phyloP scores from a whole-genome alignment of 768 basidiomycete species.

The Rubroboletus pulcherrimus region DNA sequence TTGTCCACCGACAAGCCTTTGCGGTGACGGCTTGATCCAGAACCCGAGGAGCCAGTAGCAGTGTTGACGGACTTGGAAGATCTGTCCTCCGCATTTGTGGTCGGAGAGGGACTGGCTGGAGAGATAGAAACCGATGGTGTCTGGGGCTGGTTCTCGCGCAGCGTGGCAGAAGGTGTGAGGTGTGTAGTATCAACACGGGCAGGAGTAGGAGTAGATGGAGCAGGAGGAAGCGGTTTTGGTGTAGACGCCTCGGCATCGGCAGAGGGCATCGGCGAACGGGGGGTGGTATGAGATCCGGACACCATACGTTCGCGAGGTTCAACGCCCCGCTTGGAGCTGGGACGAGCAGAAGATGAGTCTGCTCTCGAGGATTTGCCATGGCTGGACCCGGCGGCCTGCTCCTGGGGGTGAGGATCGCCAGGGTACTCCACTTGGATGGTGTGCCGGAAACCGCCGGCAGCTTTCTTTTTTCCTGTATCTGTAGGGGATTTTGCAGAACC shows the following conservation, averaged over 20 bases:
- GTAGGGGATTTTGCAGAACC: slow-evolving; percentile 33
- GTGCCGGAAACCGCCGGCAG: slow-evolving; percentile 59
- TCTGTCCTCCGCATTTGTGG: slow-evolving; percentile 26
- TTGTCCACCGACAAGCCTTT: slow-evolving; percentile 77
- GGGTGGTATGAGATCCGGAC: slow-evolving; percentile 11
- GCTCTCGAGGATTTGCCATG: slow-evolving; percentile 23
- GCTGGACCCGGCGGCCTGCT: slow-evolving; percentile 13
- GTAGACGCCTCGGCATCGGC: slow-evolving; percentile 8
- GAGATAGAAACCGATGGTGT: slow-evolving; percentile 35
- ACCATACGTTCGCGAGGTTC: slow-evolving; percentile 16
- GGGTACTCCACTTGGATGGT: slow-evolving; percentile 95
- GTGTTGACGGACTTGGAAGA: slow-evolving; percentile 28
- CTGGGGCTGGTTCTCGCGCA: slow-evolving; percentile 28
- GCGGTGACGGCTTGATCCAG: slow-evolving; percentile 50
- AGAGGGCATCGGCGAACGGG: slow-evolving; percentile 7
- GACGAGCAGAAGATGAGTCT: slow-evolving; percentile 6
- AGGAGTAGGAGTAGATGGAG: slow-evolving; percentile 19
- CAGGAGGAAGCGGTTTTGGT: slow-evolving; percentile 31
- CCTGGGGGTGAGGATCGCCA: slow-evolving; percentile 46
- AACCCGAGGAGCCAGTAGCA: slow-evolving; percentile 34
- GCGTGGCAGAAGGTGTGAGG: slow-evolving; percentile 22
- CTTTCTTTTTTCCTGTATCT: slow-evolving; percentile 47
- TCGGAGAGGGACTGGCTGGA: slow-evolving; percentile 41
- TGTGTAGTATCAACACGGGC: slow-evolving; percentile 21
- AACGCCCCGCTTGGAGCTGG: slow-evolving; percentile 13